Base-by-base conservation (phyloP, 202 grass and related monocot species). In the Schoenoplectus tabernaemontani region DNA sequence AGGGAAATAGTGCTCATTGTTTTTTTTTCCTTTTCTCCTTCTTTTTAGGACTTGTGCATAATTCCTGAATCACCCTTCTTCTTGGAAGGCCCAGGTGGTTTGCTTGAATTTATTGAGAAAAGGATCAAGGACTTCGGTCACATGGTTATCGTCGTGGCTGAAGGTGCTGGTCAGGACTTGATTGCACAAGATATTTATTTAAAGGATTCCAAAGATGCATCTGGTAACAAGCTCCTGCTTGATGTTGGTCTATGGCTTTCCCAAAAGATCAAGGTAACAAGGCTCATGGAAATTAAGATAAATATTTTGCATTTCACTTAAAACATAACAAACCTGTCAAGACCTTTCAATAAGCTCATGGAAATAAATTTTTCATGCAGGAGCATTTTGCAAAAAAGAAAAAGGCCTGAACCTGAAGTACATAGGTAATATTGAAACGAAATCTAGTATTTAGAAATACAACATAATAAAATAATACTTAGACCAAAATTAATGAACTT, bases 101-200 rank as follows among this genome's bases (percentile, higher is more conserved):
- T 98, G 82, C 86, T 87, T 24, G 89, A 61, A 83, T 92, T 85
- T 64, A 86, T 98, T 51, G 95, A 98, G 59, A 98, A 92, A 75
- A 83, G 89, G 23, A 83, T 98, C 81, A 92, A 98, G 84, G 95
- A 98, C 6, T 87, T 84, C 20, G 91, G 91, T 11, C 95, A 98
- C 81, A 98, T 98, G 95, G 95, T 98, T 61, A 94, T 98, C 57
- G 95, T 98, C 56, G 87, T 97, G 77, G 95, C 95, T 48, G 95
- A 97, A 87, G 95, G 95, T 83, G 95, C 95, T 34, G 95, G 95
- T 57, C 95, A 98, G 82, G 86, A 94, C 42, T 78, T 98, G 64
- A 92, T 98, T 43, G 83, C 81, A 11, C 86, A 98, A 87, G 90
- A 85, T 34, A 87, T 94, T 84, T 82, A 84, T 30, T 81, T 81